phyloP scores from a whole-genome alignment of 148 eudicot genomes.

The Heliosperma pusillum region DNA sequence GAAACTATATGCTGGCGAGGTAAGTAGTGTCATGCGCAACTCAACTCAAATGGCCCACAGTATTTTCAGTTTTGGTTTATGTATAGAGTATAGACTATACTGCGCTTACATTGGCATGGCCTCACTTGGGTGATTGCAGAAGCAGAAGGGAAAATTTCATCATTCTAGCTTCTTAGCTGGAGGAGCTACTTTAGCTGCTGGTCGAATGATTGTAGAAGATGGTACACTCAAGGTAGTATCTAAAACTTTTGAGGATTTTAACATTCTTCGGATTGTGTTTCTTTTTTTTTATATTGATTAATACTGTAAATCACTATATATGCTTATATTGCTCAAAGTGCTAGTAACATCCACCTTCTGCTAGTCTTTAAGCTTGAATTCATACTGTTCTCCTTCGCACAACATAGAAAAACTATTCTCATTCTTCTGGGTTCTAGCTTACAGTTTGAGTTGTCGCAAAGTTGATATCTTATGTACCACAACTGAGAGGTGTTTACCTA shows the following conservation, averaged over 20 bases:
- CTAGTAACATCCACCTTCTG: background rate
- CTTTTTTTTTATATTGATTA: too few relatives aligned
- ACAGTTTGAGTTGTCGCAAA: background rate
- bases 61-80: background rate
- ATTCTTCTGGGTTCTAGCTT: background rate
- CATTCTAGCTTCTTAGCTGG: conserved; percentile 99
- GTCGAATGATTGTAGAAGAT: conserved; percentile 60
- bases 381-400: background rate
- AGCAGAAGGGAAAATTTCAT: conserved; percentile 86
- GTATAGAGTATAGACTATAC: background rate
- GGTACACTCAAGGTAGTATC: conserved; percentile 73
- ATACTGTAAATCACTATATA: too few relatives aligned
- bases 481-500: background rate
- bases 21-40: conserved; percentile 28
- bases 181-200: conserved; percentile 92
- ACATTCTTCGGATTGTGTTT: background rate
- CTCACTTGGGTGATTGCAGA: conserved; percentile 40
- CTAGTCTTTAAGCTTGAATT: background rate
- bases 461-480: background rate
- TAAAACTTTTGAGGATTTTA: background rate
- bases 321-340: background rate
- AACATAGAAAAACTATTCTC: background rate
- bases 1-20: conserved; percentile 79
- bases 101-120: background rate
- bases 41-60: background rate